phyloP scores from a whole-genome alignment of 768 basidiomycete species.

The Kwoniella pini region DNA sequence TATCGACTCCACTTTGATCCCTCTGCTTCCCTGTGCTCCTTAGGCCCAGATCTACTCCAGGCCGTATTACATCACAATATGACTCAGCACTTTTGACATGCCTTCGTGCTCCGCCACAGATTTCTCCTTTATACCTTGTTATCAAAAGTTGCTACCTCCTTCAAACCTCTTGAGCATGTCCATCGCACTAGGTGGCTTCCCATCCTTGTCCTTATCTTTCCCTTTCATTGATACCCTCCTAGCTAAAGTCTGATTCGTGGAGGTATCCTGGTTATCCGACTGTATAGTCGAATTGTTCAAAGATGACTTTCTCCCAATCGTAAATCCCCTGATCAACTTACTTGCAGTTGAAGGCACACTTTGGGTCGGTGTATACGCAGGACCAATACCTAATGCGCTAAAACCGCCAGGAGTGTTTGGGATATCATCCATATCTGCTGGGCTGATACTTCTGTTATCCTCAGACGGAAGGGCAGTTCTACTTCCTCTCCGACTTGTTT shows the following conservation, averaged over 20 bases:
- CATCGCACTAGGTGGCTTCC: constrained; percentile 26
- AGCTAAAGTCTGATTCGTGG: background rate
- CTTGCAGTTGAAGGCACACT: background rate
- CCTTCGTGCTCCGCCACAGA: too few relatives aligned
- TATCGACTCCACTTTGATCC: too few relatives aligned
- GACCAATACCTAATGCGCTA: constrained; percentile 9
- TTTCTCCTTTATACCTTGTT: too few relatives aligned
- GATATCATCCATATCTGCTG: background rate
- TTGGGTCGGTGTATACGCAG: background rate
- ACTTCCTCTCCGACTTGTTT: constrained; percentile 7
- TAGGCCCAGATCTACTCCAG: too few relatives aligned
- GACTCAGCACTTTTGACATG: too few relatives aligned
- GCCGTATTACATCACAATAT: too few relatives aligned
- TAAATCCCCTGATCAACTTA: constrained; percentile 20
- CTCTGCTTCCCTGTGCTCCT: too few relatives aligned
- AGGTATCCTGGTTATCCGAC: background rate
- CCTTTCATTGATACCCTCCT: background rate
- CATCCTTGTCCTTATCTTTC: background rate
- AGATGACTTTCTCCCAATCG: constrained; percentile 7
- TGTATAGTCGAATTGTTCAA: background rate
- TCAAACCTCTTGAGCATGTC: constrained; percentile 38
- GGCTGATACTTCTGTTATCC: background rate
- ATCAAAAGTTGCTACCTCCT: constrained; percentile 14
- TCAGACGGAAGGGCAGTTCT: background rate
- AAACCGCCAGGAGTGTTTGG: background rate